phyloP scores from a whole-genome alignment of 371 early-diverging fungal species.

The Circinella minor region DNA sequence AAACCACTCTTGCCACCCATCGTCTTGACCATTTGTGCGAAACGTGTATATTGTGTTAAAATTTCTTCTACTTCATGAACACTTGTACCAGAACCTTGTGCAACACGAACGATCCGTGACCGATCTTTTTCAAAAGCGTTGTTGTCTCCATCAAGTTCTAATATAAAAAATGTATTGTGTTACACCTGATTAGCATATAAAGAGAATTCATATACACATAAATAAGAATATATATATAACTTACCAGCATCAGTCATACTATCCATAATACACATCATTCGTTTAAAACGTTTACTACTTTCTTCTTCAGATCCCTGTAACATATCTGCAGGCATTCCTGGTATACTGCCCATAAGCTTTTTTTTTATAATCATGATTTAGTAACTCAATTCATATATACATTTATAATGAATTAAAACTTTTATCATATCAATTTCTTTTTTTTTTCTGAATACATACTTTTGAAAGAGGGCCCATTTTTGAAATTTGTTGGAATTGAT shows the following conservation, averaged over 20 bases:
- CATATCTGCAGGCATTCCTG: conserved; percentile 92
- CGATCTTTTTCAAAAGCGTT: conserved; percentile 84
- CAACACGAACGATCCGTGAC: conserved; percentile 85
- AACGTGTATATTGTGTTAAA: conserved; percentile 82
- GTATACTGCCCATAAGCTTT: conserved; percentile 92
- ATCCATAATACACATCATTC: conserved; percentile 97
- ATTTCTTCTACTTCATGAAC: conserved; percentile 89
- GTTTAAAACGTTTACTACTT: conserved; percentile 51
- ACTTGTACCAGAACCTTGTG: conserved; percentile 90
- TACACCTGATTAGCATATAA: conserved; percentile 95
- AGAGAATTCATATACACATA: conserved; percentile 19
- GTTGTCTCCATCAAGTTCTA: conserved; percentile 94
- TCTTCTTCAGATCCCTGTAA: conserved; percentile 50
- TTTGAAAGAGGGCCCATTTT: conserved; percentile 96
- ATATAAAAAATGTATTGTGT: conserved; percentile 85
- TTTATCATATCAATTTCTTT: background rate
- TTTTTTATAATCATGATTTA: too few relatives aligned
- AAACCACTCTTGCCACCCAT: conserved; percentile 95
- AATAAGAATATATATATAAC: background rate
- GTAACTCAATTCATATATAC: too few relatives aligned
- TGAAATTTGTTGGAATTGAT: conserved; percentile 94
- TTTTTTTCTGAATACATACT: conserved; percentile 41
- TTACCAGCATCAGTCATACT: conserved; percentile 90
- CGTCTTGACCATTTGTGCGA: conserved; percentile 94
- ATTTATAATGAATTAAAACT: too few relatives aligned